These are phyloP conservation scores for Fusarium equiseti DNA, from an alignment of 2,329 filamentous ascomycete species.

Conservation along the genomic window DNA sequence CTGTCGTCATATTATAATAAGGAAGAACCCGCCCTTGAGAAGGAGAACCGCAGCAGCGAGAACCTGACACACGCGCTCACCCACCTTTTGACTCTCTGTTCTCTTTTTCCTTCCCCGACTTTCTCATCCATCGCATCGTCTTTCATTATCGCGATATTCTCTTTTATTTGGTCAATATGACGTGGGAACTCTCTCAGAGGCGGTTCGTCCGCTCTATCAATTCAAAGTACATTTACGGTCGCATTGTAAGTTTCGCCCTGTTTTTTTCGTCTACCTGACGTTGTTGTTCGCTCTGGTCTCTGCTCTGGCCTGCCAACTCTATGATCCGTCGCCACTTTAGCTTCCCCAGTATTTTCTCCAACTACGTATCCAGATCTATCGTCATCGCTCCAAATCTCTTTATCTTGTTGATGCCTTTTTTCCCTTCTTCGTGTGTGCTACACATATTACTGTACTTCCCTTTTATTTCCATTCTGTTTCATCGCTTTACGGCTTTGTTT, in stretches of 20 bases:
- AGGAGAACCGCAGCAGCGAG: slow-evolving; percentile 3
- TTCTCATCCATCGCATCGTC: slow-evolving; percentile 10
- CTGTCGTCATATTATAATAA: slow-evolving; percentile 36
- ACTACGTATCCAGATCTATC: slow-evolving; percentile 17
- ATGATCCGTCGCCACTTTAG: slow-evolving; percentile 43
- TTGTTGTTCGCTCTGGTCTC: background rate
- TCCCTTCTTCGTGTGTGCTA: background rate
- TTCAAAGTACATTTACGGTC: slow-evolving; percentile 43
- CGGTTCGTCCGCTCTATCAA: slow-evolving; percentile 42
- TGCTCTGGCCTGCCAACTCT: slow-evolving; percentile 5
- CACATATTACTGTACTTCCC: background rate
- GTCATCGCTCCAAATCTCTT: slow-evolving; percentile 23
- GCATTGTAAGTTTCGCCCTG: slow-evolving; percentile 38
- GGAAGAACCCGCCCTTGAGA: slow-evolving; percentile 27
- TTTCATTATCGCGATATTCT: slow-evolving; percentile 12
- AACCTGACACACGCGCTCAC: slow-evolving; percentile 4
- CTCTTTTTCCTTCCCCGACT: background rate
- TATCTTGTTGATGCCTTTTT: slow-evolving; percentile 16
- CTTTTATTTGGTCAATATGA: slow-evolving; percentile 21
- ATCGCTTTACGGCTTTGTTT: background rate
- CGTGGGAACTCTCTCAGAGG: slow-evolving; percentile 41
- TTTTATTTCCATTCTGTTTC: background rate
- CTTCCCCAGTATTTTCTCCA: slow-evolving; percentile 36
- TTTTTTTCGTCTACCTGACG: slow-evolving; percentile 15
- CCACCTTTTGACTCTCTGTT: slow-evolving; percentile 17